These are phyloP conservation scores for Schizochytrium sp. DNA, from an alignment of 108 stramenopile genomes.

Conservation along the genomic window DNA sequence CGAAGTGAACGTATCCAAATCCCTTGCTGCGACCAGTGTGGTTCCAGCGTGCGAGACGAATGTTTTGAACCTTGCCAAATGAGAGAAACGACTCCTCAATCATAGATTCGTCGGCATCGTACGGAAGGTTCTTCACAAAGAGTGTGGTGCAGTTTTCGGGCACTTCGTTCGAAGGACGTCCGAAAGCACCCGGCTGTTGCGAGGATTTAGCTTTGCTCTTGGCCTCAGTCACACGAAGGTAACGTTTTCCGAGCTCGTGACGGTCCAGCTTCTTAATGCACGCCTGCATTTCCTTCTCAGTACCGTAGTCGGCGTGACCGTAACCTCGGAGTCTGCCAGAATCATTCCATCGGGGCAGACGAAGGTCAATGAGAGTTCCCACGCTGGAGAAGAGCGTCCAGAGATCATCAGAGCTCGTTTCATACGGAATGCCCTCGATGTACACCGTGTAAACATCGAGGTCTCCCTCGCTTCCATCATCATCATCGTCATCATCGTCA, in stretches of 20 bases:
- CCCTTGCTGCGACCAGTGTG: slow-evolving; percentile 76
- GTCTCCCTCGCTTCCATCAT: slow-evolving; percentile 4
- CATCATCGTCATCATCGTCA: slow-evolving; percentile 12
- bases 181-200: slow-evolving; percentile 70
- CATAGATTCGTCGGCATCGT: slow-evolving; percentile 85
- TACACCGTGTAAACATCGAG: slow-evolving; percentile 79
- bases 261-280: slow-evolving; percentile 81
- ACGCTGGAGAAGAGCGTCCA: slow-evolving; percentile 80
- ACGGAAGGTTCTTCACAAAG: slow-evolving; percentile 92
- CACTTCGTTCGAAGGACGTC: slow-evolving; percentile 66
- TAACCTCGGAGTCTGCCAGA: slow-evolving; percentile 90
- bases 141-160: slow-evolving; percentile 82
- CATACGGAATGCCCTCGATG: slow-evolving; percentile 91
- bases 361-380: slow-evolving; percentile 79
- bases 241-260: slow-evolving; percentile 81
- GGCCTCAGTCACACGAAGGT: slow-evolving; percentile 82
- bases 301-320: slow-evolving; percentile 89
- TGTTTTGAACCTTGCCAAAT: slow-evolving; percentile 69
- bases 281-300: slow-evolving; percentile 69
- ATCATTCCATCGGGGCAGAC: slow-evolving; percentile 92
- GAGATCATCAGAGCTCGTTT: slow-evolving; percentile 80
- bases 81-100: slow-evolving; percentile 77
- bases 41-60: slow-evolving; percentile 73
- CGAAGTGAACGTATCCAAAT: slow-evolving; percentile 77
- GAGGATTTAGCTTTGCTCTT: slow-evolving; percentile 64